Evolutionary conservation across 1,284 basidiomycete species (phyloP), one percentile per base, ranked within the genome.

Genomic region (Singerocomus inundabilis): DNA sequence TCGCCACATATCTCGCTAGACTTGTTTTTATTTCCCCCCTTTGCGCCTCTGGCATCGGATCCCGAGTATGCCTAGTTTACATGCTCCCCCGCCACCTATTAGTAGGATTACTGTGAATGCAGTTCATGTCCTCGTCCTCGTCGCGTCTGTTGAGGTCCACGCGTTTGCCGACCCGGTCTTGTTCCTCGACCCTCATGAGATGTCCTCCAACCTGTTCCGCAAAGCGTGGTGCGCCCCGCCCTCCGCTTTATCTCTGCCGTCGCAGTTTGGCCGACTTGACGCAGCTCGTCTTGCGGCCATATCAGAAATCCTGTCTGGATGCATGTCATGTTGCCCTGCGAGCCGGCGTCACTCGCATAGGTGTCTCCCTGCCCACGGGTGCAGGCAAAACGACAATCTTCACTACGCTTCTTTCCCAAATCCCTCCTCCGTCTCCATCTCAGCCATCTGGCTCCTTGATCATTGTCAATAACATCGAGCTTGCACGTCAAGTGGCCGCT

Each of bases 341-440:
- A 25, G 65, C 71, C 24, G 81, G 83, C 13, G 78, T 71, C 26
- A 82, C 82, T 2, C 85, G 94, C 21, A 89, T 98, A 41, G 94
- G 94, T n/a, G 91, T 96, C 21, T 95, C 90, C 12, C 77, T 93
- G 1, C 93, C 94, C 10, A 97, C 95, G 18, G 92, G 93, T 11
- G 84, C 90, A 26, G 95, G 95, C 8, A 98, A 98, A 70, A 98
- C 95, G 1, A 91, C 91, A 1, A 89, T 95, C 51, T 98, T 95
- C 71, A 85, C 93, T 44, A 81, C 82, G 6, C 77, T 95, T 16
- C 75, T 95, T 10, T 81, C 84, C 9, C 77, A 80, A 18, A 74
- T 91, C 28, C 46, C 60, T 5, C 59, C 81, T 21, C 79, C 80
- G 5, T 46, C 55, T 2, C 58, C 64, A 0, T 72, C 74, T 44